Conservation (phyloP, 73 alveolate species). For the Diophrys appendiculata region DNA sequence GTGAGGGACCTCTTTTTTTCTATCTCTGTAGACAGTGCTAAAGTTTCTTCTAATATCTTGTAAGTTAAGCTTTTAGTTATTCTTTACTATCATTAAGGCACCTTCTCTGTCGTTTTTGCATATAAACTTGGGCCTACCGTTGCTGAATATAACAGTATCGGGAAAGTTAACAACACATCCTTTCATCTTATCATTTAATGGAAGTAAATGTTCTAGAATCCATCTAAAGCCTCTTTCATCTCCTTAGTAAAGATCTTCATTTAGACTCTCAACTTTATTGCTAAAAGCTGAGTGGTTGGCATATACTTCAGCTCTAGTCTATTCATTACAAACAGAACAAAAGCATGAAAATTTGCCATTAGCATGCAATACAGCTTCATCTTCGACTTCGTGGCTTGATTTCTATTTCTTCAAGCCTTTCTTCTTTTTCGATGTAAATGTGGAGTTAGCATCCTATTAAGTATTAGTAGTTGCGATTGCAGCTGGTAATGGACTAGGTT, state of each 20-base stretch:
- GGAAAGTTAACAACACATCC: constrained; percentile 53
- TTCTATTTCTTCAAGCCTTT: background rate
- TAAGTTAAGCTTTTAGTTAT: constrained; percentile 27
- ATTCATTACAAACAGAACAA: constrained; percentile 44
- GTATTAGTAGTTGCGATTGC: no score
- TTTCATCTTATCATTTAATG: constrained; percentile 28
- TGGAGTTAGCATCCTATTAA: no score
- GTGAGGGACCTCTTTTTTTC: constrained; percentile 16
- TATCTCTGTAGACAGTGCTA: constrained; percentile 30
- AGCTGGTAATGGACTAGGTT: no score
- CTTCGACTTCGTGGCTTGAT: background rate
- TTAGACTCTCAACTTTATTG: background rate
- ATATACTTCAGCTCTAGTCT: constrained; percentile 13
- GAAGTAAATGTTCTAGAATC: constrained; percentile 39
- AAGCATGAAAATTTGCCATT: constrained; percentile 48
- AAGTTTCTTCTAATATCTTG: constrained; percentile 52
- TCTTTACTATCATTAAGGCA: constrained; percentile 18
- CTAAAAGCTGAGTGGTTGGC: constrained; percentile 5
- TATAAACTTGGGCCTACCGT: constrained; percentile 54
- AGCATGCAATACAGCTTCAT: constrained; percentile 20
- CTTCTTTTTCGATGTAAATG: background rate
- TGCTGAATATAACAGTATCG: constrained; percentile 46
- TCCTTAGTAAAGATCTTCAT: background rate
- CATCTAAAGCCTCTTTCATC: constrained; percentile 13
- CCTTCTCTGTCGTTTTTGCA: constrained; percentile 51